Conservation (phyloP, 2,329 filamentous ascomycete genomes). For the Nigrospora osmanthi region DNA sequence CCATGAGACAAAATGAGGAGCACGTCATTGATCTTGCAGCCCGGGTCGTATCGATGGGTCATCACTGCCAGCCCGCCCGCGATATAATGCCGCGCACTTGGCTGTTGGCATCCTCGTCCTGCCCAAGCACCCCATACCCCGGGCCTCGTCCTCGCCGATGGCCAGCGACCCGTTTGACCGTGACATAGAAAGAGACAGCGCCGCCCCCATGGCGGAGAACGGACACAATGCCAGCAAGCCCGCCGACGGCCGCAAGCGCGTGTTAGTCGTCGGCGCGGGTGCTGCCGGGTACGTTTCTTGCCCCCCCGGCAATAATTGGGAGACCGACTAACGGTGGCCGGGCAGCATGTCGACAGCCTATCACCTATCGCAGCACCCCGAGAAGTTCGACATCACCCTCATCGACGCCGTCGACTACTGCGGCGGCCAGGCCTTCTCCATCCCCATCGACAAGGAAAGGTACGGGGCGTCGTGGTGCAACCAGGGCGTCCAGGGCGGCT, state of each 20-base stretch:
- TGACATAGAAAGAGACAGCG: slow-evolving; percentile 12
- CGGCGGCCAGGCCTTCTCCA: slow-evolving; percentile 56
- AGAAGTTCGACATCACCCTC: slow-evolving; percentile 52
- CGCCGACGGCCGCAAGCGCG: slow-evolving; percentile 19
- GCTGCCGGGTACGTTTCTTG: slow-evolving; percentile 24
- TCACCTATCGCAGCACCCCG: slow-evolving; percentile 49
- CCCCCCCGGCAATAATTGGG: background rate
- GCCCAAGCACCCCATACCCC: background rate
- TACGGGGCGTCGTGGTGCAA: slow-evolving; percentile 56
- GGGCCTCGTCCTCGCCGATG: background rate
- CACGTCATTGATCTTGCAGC: too few species aligned
- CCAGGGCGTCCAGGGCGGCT: slow-evolving; percentile 52
- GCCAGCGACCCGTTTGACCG: slow-evolving; percentile 4
- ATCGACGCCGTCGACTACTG: slow-evolving; percentile 50
- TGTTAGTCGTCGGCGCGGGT: slow-evolving; percentile 32
- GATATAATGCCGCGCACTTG: background rate
- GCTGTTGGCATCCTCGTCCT: background rate
- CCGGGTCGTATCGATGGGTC: too few species aligned
- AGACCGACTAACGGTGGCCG: background rate
- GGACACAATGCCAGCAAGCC: slow-evolving; percentile 3
- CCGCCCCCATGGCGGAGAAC: slow-evolving; percentile 13
- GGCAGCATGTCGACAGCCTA: slow-evolving; percentile 46
- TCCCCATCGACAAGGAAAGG: slow-evolving; percentile 47
- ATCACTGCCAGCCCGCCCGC: too few species aligned
- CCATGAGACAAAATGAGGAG: too few species aligned